These are phyloP conservation scores for Diospyros kaki DNA, from an alignment of 148 eudicot species.

Conservation along the genomic window DNA sequence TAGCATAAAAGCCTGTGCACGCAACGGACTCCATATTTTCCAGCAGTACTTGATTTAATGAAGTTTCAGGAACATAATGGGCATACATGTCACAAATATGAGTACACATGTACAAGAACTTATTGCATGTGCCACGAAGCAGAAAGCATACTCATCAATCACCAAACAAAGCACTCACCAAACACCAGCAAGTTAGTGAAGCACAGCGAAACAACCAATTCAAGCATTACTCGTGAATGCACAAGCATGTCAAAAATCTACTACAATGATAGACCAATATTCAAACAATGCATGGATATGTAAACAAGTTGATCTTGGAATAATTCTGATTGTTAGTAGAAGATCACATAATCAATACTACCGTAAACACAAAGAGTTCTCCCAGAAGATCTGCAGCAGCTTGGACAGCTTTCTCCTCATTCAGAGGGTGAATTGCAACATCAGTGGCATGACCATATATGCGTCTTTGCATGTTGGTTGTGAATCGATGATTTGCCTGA, in stretches of 20 bases:
- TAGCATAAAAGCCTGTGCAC: not conserved
- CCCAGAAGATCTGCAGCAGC: slow-evolving; percentile 92
- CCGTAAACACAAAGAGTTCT: slow-evolving; percentile 79
- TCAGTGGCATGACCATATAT: slow-evolving; percentile 81
- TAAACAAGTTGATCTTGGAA: slow-evolving; percentile 2
- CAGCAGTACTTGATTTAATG: not conserved
- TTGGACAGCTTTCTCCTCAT: slow-evolving; percentile 90
- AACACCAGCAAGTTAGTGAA: not conserved
- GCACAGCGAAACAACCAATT: not conserved
- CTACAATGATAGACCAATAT: not conserved
- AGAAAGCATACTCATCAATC: not conserved
- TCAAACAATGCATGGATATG: not conserved
- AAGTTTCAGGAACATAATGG: not conserved
- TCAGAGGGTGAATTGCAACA: slow-evolving; percentile 80
- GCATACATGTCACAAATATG: not conserved
- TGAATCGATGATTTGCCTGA: slow-evolving; percentile 77
- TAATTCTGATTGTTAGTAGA: not conserved
- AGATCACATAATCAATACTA: slow-evolving; percentile 17
- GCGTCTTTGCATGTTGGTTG: slow-evolving; percentile 74
- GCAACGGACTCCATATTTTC: not conserved
- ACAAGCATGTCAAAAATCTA: not conserved
- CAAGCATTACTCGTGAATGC: not conserved
- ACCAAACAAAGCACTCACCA: not conserved
- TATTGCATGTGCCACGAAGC: not conserved
- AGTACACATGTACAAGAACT: not conserved